A percentile compares a stretch with the other conserved stretches of the same genome.
Conservation (phyloP, 2,329 filamentous ascomycete genomes). For the Phoma sp. region DNA sequence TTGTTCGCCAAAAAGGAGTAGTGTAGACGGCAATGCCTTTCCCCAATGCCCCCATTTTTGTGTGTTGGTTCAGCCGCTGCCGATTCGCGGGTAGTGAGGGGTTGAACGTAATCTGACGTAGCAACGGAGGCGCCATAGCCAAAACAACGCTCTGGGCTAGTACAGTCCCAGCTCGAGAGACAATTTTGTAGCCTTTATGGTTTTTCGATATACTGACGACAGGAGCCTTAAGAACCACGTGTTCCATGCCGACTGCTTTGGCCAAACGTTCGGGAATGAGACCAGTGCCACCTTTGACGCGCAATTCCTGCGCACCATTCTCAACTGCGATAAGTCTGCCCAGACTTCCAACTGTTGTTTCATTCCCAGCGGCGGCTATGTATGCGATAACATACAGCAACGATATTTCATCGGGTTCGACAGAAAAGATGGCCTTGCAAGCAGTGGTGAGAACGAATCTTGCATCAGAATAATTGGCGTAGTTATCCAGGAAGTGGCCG, state of each 20-base stretch:
- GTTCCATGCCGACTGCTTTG: constrained; percentile 20
- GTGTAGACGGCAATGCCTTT: constrained; percentile 60
- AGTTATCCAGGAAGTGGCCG: constrained; percentile 13
- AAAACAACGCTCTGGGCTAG: constrained; percentile 57
- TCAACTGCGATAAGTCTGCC: constrained; percentile 19
- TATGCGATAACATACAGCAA: constrained; percentile 30
- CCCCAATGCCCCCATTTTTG: constrained; percentile 57
- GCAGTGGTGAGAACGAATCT: constrained; percentile 18
- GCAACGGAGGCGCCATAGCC: constrained; percentile 57
- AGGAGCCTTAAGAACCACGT: constrained; percentile 27
- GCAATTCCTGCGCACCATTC: constrained; percentile 26
- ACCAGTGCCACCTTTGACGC: constrained; percentile 32
- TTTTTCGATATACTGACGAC: constrained; percentile 17
- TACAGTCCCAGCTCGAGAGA: constrained; percentile 34
- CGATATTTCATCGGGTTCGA: constrained; percentile 23
- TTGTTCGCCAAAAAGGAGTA: constrained; percentile 56
- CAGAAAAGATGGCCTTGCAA: constrained; percentile 23
- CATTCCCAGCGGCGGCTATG: constrained; percentile 29
- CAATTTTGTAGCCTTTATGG: constrained; percentile 16
- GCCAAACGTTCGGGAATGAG: constrained; percentile 28
- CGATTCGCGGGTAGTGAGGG: constrained; percentile 57
- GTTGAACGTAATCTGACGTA: constrained; percentile 56
- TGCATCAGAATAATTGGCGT: constrained; percentile 15
- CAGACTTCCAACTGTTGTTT: constrained; percentile 22
- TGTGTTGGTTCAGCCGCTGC: constrained; percentile 44